phyloP scores from a whole-genome alignment of 495 filamentous ascomycete species.

The Penicillium psychrofluorescens region DNA sequence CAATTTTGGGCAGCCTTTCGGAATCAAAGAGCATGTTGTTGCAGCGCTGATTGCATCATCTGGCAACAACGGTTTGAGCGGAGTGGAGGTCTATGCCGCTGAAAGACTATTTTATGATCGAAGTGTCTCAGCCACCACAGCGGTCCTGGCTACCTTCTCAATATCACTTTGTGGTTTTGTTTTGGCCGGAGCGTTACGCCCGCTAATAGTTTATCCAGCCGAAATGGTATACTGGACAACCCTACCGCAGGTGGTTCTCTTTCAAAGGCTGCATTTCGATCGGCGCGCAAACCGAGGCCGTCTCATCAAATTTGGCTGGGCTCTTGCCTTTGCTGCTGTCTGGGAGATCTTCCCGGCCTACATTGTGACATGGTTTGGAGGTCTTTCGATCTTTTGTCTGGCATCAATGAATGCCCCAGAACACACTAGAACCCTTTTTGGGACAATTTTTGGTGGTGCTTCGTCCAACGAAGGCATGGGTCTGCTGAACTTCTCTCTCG shows the following conservation, averaged over 20 bases:
- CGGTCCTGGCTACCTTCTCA: conserved; percentile 7
- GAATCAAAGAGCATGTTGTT: conserved; percentile 16
- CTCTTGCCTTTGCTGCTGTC: conserved; percentile 8
- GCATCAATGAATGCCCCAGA: conserved; percentile 33
- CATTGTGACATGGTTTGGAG: conserved; percentile 39
- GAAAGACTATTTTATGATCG: conserved; percentile 8
- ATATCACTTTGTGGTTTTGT: conserved; percentile 26
- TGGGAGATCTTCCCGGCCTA: conserved; percentile 47
- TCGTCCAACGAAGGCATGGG: conserved; percentile 38
- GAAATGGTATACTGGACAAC: conserved; percentile 16
- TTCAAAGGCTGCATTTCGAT: conserved; percentile 13
- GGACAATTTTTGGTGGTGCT: conserved; percentile 39
- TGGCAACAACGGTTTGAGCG: conserved; percentile 10
- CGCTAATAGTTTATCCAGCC: conserved; percentile 13
- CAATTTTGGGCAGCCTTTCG: conserved; percentile 13
- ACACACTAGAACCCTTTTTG: conserved; percentile 12
- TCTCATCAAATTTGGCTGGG: conserved; percentile 11
- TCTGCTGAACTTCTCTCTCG: conserved; percentile 33
- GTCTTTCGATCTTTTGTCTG: conserved; percentile 45
- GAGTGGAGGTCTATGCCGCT: conserved; percentile 9
- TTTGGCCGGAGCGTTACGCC: conserved; percentile 9
- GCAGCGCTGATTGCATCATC: conserved; percentile 12
- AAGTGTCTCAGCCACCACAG: conserved; percentile 2
- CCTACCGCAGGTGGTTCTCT: conserved; percentile 9
- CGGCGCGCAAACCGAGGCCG: conserved; percentile 4